phyloP scores from a whole-genome alignment of 768 basidiomycete species.

The Crucibulum laeve region DNA sequence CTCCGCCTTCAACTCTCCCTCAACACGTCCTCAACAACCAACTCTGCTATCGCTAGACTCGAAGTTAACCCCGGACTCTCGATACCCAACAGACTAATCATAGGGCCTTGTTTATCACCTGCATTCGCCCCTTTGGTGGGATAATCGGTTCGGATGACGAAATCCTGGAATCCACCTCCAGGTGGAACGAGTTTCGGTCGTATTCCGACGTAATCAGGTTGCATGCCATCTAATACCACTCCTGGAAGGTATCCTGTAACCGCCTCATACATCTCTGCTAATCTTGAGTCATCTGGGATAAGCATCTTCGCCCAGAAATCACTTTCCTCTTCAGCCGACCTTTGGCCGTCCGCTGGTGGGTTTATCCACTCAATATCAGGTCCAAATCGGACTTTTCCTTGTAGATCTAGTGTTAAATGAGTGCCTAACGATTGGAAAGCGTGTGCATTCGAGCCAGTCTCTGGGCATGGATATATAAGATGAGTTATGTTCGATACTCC shows the following conservation, averaged over 20 bases:
- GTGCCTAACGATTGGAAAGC: conserved; percentile 87
- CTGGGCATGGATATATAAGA: conserved; percentile 91
- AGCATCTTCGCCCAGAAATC: conserved; percentile 79
- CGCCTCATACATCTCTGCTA: conserved; percentile 63
- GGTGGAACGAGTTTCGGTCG: conserved; percentile 85
- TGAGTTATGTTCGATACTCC: conserved; percentile 64
- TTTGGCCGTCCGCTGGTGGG: conserved; percentile 37
- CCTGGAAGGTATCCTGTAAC: conserved; percentile 73
- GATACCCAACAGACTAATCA: conserved; percentile 87
- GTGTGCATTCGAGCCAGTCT: conserved; percentile 49
- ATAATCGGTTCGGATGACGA: conserved; percentile 66
- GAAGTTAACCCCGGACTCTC: conserved; percentile 92
- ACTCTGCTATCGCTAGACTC: conserved; percentile 81
- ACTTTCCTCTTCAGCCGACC: conserved; percentile 33
- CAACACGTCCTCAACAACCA: conserved; percentile 64
- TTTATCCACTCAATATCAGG: conserved; percentile 89
- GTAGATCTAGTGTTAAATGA: conserved; percentile 84
- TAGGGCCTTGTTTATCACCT: conserved; percentile 30
- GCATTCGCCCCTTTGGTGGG: conserved; percentile 26
- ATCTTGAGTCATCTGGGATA: conserved; percentile 54
- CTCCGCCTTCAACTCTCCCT: conserved; percentile 10
- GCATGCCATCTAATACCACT: conserved; percentile 54
- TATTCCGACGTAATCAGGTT: conserved; percentile 81
- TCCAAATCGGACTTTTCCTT: conserved; percentile 84
- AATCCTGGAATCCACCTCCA: conserved; percentile 78